A percentile compares a stretch with the other conserved stretches of the same genome.
phyloP scores from a whole-genome alignment of 169 alveolate genomes.

The Neospora caninum region DNA sequence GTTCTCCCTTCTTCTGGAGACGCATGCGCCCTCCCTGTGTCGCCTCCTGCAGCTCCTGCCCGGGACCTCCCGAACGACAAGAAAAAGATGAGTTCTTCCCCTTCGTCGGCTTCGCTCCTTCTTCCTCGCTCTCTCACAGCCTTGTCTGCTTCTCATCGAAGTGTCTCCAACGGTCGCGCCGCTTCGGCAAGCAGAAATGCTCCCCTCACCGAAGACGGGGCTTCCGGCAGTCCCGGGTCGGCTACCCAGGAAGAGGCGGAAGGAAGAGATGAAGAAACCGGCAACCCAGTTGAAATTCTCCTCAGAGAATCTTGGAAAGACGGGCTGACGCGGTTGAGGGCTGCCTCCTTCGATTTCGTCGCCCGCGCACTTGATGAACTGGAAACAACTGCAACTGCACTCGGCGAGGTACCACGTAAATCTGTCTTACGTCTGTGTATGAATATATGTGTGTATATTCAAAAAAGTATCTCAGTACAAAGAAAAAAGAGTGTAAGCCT shows the following conservation, averaged over 20 bases:
- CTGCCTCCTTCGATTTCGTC: constrained; percentile 5
- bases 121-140: too few relatives aligned
- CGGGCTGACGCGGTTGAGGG: neutral
- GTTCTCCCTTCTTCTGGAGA: neutral
- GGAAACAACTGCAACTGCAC: neutral
- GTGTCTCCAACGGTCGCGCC: too few relatives aligned
- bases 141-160: too few relatives aligned
- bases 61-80: too few relatives aligned
- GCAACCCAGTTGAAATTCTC: neutral
- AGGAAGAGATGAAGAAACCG: neutral
- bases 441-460: neutral
- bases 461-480: too few relatives aligned
- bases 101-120: too few relatives aligned
- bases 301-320: constrained; percentile 9
- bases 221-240: too few relatives aligned
- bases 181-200: too few relatives aligned
- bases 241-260: neutral
- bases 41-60: neutral
- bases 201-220: too few relatives aligned
- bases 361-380: neutral
- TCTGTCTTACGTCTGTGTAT: too few relatives aligned
- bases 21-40: neutral
- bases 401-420: neutral
- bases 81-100: too few relatives aligned
- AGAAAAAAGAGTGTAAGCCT: too few relatives aligned